These are phyloP conservation scores for Cyclotella kingstonii DNA, from an alignment of 108 stramenopile genomes.

Conservation along the genomic window DNA sequence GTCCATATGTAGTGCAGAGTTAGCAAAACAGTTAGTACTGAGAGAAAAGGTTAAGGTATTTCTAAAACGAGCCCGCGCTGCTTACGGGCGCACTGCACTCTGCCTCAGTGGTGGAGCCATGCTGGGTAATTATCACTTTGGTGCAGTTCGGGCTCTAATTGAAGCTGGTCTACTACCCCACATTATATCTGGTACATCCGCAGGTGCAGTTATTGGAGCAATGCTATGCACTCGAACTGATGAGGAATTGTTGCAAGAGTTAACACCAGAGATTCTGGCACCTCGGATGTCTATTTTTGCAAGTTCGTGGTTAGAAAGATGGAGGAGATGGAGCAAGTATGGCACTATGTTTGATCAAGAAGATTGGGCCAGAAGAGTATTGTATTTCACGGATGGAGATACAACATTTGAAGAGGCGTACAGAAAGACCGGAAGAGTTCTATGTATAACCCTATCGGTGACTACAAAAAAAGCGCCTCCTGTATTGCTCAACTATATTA, in stretches of 20 bases:
- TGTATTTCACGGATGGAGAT: slow-evolving; percentile 78
- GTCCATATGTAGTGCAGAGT: slow-evolving; percentile 2
- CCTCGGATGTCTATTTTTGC: slow-evolving; percentile 64
- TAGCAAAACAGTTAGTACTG: slow-evolving; percentile 30
- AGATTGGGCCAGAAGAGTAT: slow-evolving; percentile 69
- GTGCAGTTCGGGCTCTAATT: slow-evolving; percentile 81
- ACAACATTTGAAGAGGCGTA: slow-evolving; percentile 97
- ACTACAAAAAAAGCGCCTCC: slow-evolving; percentile 90
- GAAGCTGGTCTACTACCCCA: slow-evolving; percentile 85
- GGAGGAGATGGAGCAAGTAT: slow-evolving; percentile 46
- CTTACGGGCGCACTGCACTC: slow-evolving; percentile 95
- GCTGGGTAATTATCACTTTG: slow-evolving; percentile 95
- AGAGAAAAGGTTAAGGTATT: slow-evolving; percentile 64
- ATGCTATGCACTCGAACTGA: slow-evolving; percentile 91
- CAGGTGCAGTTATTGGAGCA: slow-evolving; percentile 91
- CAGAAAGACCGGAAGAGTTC: slow-evolving; percentile 91
- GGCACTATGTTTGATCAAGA: slow-evolving; percentile 73
- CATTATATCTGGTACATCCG: slow-evolving; percentile 93
- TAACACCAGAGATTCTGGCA: slow-evolving; percentile 60
- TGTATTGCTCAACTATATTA: slow-evolving; percentile 92
- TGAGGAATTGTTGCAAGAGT: slow-evolving; percentile 76
- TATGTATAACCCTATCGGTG: slow-evolving; percentile 95
- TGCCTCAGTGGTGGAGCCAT: slow-evolving; percentile 93
- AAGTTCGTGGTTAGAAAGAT: slow-evolving; percentile 64
- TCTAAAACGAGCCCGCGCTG: slow-evolving; percentile 86